A percentile compares a stretch with the other conserved stretches of the same genome.
Evolutionary conservation across 2,329 filamentous ascomycete species (phyloP).

Genomic region (Ceratocystiopsis sp.): DNA sequence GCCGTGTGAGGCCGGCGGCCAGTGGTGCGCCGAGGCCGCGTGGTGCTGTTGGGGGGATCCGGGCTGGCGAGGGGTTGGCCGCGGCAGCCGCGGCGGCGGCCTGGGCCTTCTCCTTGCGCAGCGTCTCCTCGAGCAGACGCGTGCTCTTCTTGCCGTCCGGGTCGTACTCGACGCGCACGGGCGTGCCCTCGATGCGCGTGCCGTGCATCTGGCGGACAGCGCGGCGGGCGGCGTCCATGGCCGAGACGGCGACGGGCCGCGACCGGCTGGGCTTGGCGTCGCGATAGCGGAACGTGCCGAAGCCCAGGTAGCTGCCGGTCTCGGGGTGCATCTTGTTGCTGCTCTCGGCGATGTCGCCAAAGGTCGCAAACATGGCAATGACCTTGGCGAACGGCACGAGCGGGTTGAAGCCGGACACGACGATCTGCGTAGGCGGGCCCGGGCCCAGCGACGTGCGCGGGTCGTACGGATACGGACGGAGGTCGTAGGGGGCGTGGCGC

Average conservation of each 20-base stretch:
- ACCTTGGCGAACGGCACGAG: slow-evolving; percentile 66
- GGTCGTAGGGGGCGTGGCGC: slow-evolving; percentile 57
- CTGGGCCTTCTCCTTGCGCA: slow-evolving; percentile 52
- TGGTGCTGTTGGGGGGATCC: slow-evolving; percentile 16
- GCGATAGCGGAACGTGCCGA: slow-evolving; percentile 80
- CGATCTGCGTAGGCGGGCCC: slow-evolving; percentile 75
- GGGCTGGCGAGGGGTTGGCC: slow-evolving; percentile 12
- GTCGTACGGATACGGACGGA: slow-evolving; percentile 72
- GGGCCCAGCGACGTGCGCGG: slow-evolving; percentile 70
- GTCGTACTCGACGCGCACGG: slow-evolving; percentile 74
- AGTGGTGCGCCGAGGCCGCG: slow-evolving; percentile 22
- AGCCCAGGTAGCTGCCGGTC: slow-evolving; percentile 83
- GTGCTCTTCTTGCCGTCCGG: slow-evolving; percentile 72
- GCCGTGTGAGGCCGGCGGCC: slow-evolving; percentile 27
- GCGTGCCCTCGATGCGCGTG: slow-evolving; percentile 59
- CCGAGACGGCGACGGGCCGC: slow-evolving; percentile 40
- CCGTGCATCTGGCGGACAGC: slow-evolving; percentile 65
- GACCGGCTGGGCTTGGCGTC: slow-evolving; percentile 43
- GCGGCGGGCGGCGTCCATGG: slow-evolving; percentile 63
- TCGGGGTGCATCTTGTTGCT: slow-evolving; percentile 91
- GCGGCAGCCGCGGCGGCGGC: not conserved
- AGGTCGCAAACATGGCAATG: slow-evolving; percentile 57
- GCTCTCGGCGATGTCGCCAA: slow-evolving; percentile 76
- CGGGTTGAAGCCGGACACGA: slow-evolving; percentile 93
- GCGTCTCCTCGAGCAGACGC: slow-evolving; percentile 55